Percentiles rank a stretch among this genome's conserved stretches.
Evolutionary conservation across 331 rosid genomes (phyloP).

Genomic region (Rosa hybrid): DNA sequence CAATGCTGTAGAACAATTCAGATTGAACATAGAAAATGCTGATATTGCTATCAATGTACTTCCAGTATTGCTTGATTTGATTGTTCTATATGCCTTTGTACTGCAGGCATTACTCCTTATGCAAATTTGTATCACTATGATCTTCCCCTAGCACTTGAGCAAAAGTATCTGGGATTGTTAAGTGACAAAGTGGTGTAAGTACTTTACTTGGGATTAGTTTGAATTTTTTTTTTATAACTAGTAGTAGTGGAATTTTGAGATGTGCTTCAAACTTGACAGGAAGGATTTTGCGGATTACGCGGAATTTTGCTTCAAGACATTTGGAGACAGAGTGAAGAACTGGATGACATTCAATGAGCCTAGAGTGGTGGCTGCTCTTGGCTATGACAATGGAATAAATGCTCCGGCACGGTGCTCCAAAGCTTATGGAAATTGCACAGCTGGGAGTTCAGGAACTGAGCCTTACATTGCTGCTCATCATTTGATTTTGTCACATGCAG

Average conservation of each 20-base stretch:
- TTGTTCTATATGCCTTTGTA: neutral
- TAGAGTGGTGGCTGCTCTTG: constrained; percentile 76
- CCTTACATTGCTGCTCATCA: constrained; percentile 84
- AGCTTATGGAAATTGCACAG: constrained; percentile 70
- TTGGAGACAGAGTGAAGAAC: constrained; percentile 85
- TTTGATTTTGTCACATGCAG: constrained; percentile 77
- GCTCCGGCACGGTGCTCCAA: constrained; percentile 91
- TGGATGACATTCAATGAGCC: constrained; percentile 97
- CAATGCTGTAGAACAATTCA: neutral
- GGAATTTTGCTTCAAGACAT: constrained; percentile 88
- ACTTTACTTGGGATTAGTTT: neutral
- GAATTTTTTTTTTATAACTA: neutral
- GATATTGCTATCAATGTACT: neutral
- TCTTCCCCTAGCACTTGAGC: constrained; percentile 83
- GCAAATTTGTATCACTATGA: constrained; percentile 93
- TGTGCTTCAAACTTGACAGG: constrained; percentile 41
- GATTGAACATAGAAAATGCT: neutral
- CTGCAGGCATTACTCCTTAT: constrained; percentile 80
- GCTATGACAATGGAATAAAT: constrained; percentile 45
- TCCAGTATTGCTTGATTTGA: neutral
- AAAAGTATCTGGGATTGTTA: constrained; percentile 69
- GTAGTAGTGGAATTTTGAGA: constrained; percentile 4
- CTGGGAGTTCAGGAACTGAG: constrained; percentile 78
- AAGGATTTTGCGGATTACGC: constrained; percentile 88
- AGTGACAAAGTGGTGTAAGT: constrained; percentile 78